A percentile compares a stretch with the other conserved stretches of the same genome.
Conservation (phyloP, 176 grass and related monocot genomes). For the Eleusine indica region DNA sequence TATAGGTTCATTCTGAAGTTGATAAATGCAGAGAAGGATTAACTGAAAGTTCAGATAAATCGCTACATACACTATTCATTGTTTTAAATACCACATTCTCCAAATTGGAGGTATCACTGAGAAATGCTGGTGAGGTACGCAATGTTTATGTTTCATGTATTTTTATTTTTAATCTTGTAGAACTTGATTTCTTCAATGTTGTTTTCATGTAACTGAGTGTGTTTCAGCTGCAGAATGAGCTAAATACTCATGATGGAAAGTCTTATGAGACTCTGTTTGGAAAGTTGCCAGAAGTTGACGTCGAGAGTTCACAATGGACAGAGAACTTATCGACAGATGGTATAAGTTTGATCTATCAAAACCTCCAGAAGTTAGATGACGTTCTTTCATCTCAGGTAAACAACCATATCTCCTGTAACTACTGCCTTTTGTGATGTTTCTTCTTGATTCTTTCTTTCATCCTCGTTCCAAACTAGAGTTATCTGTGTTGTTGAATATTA, state of each 20-base stretch:
- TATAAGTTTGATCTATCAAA: conserved; percentile 72
- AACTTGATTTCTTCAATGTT: conserved; percentile 12
- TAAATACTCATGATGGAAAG: conserved; percentile 40
- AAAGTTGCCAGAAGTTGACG: conserved; percentile 64
- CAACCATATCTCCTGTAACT: background rate
- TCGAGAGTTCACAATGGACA: conserved; percentile 65
- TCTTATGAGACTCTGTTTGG: conserved; percentile 57
- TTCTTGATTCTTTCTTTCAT: background rate
- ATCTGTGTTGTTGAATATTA: background rate
- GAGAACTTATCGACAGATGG: conserved; percentile 61
- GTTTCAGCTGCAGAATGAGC: conserved; percentile 29
- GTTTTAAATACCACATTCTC: conserved; percentile 66
- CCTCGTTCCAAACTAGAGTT: conserved; percentile 5
- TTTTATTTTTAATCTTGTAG: conserved; percentile 31
- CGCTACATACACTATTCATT: conserved; percentile 55
- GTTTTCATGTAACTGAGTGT: conserved; percentile 18
- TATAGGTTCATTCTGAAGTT: conserved; percentile 78
- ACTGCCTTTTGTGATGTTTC: background rate
- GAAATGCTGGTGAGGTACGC: conserved; percentile 50
- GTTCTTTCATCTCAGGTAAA: conserved; percentile 70
- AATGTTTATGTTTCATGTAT: conserved; percentile 38
- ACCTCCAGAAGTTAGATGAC: conserved; percentile 70
- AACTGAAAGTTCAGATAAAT: conserved; percentile 80
- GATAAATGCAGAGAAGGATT: conserved; percentile 61
- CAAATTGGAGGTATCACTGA: conserved; percentile 74